phyloP scores from a whole-genome alignment of 805 yeast species.

The Sugiyamaella smithiae region DNA sequence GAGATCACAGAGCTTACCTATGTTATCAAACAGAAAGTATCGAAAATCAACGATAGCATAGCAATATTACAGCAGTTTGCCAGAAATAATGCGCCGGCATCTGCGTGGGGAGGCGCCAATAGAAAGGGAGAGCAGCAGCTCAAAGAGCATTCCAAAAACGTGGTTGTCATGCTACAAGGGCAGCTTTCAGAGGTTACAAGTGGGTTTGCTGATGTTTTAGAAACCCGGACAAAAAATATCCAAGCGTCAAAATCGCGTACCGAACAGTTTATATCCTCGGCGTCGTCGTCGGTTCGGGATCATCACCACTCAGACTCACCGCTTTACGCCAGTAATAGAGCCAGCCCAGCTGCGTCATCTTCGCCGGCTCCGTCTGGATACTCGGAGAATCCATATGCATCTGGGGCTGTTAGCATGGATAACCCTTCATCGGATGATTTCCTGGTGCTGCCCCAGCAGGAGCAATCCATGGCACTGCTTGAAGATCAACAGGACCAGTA shows the following conservation, averaged over 20 bases:
- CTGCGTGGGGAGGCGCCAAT: constrained; percentile 29
- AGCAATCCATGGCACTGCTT: constrained; percentile 73
- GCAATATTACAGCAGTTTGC: constrained; percentile 57
- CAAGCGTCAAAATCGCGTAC: constrained; percentile 75
- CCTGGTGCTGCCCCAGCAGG: constrained; percentile 78
- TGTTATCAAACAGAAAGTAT: constrained; percentile 76
- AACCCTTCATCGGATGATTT: constrained; percentile 36
- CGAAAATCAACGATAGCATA: constrained; percentile 70
- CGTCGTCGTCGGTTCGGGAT: constrained; percentile 25
- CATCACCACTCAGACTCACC: constrained; percentile 33
- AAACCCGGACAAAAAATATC: constrained; percentile 80
- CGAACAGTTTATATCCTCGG: constrained; percentile 70
- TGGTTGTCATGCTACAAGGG: constrained; percentile 80
- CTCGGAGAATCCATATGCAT: constrained; percentile 27
- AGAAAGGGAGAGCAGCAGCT: constrained; percentile 58
- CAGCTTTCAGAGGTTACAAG: constrained; percentile 91
- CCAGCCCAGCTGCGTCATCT: constrained; percentile 15
- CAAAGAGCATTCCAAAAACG: constrained; percentile 75
- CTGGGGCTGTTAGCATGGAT: constrained; percentile 1
- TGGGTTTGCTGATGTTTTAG: constrained; percentile 86
- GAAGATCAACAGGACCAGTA: constrained; percentile 80
- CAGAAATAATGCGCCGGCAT: constrained; percentile 37
- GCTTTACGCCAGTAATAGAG: constrained; percentile 28
- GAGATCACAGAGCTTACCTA: constrained; percentile 91
- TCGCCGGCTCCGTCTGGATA: constrained; percentile 7